Conservation (phyloP, 1,139 yeast species). For the Lipomyces yarrowii region DNA sequence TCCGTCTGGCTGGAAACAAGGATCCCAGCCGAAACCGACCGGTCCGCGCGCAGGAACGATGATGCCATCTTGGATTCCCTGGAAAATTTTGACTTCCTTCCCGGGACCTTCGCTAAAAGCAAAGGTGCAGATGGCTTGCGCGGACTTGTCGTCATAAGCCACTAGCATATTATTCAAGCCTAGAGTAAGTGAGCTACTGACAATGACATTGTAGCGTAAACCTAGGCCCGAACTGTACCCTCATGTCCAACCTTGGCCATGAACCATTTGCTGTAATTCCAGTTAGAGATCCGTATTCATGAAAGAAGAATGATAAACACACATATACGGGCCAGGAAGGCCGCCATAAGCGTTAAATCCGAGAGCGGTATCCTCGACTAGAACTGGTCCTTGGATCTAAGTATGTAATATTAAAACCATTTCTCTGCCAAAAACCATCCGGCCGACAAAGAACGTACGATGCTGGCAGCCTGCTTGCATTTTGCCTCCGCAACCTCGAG, state of each 20-base stretch:
- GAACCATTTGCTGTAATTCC: conserved; percentile 76
- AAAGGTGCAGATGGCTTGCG: conserved; percentile 88
- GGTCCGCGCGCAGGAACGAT: conserved; percentile 82
- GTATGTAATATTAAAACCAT: neutral
- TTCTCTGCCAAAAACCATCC: neutral
- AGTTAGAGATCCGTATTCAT: neutral
- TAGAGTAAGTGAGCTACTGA: conserved; percentile 45
- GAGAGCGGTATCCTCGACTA: conserved; percentile 94
- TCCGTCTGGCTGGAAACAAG: conserved; percentile 81
- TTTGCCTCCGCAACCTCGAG: conserved; percentile 82
- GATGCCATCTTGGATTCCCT: conserved; percentile 78
- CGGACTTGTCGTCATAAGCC: conserved; percentile 81
- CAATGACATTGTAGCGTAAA: conserved; percentile 66
- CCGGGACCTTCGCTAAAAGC: conserved; percentile 90
- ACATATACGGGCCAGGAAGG: conserved; percentile 86
- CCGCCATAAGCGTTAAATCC: conserved; percentile 79
- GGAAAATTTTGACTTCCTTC: conserved; percentile 67
- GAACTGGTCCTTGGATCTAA: conserved; percentile 66
- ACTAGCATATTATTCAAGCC: conserved; percentile 68
- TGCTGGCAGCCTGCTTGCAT: conserved; percentile 72
- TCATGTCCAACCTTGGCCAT: conserved; percentile 68
- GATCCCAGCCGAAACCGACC: conserved; percentile 91
- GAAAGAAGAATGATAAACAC: conserved; percentile 21
- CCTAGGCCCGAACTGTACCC: conserved; percentile 58
- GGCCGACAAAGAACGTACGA: conserved; percentile 35